These are phyloP conservation scores for Pezicula radicicola DNA, from an alignment of 2,329 filamentous ascomycete species.

Conservation along the genomic window DNA sequence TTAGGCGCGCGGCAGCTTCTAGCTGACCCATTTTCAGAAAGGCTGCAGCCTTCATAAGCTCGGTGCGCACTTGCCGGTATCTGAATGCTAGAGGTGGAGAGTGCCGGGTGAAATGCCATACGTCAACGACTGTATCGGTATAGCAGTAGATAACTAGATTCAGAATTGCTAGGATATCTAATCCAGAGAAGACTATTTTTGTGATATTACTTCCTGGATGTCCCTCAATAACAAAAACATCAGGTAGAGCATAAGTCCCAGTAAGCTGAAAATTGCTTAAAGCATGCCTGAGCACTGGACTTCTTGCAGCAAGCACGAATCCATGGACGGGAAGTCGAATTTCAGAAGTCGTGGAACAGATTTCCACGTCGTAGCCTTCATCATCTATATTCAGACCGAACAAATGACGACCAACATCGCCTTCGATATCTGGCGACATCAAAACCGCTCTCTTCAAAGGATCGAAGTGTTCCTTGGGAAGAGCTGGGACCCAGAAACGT, in stretches of 20 bases:
- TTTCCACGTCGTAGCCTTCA: constrained; percentile 31
- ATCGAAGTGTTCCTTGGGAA: constrained; percentile 51
- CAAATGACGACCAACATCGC: constrained; percentile 54
- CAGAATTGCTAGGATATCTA: constrained; percentile 76
- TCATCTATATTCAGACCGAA: constrained; percentile 35
- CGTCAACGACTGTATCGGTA: constrained; percentile 74
- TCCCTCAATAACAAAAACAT: constrained; percentile 56
- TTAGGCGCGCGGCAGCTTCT: constrained; percentile 74
- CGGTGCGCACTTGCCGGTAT: constrained; percentile 76
- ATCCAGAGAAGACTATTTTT: constrained; percentile 61
- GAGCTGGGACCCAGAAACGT: constrained; percentile 37
- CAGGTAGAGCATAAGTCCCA: constrained; percentile 54
- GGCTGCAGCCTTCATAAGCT: constrained; percentile 83
- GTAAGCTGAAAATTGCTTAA: constrained; percentile 55
- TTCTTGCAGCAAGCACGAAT: constrained; percentile 76
- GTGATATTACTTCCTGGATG: constrained; percentile 39
- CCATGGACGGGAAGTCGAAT: constrained; percentile 77
- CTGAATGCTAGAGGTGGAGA: constrained; percentile 63
- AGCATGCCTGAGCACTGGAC: constrained; percentile 60
- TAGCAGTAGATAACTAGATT: constrained; percentile 81
- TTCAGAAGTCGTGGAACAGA: constrained; percentile 63
- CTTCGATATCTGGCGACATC: constrained; percentile 62
- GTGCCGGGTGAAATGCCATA: constrained; percentile 74
- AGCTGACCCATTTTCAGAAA: constrained; percentile 68
- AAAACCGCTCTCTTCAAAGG: constrained; percentile 51